A percentile compares a stretch with the other conserved stretches of the same genome.
These are phyloP conservation scores for Monilinia polystroma DNA, from an alignment of 2,329 filamentous ascomycete species.

Conservation along the genomic window DNA sequence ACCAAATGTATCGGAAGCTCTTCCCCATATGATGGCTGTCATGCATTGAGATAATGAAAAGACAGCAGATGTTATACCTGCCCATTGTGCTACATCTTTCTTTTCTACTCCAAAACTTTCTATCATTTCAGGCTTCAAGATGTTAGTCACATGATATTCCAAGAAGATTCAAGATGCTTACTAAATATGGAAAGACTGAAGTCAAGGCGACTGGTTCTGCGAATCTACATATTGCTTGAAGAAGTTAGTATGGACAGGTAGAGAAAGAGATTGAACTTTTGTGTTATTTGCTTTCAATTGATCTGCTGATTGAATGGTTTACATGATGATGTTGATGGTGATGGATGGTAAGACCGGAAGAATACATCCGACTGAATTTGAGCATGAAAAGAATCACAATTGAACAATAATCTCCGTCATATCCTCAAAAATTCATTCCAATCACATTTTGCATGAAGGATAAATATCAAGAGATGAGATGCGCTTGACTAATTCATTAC, in stretches of 20 bases:
- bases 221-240: conserved; percentile 70
- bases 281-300: background rate
- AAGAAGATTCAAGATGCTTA: conserved; percentile 33
- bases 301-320: background rate
- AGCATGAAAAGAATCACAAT: background rate
- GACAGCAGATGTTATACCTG: conserved; percentile 68
- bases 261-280: background rate
- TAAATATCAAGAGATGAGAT: background rate
- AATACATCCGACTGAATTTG: background rate
- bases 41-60: conserved; percentile 71
- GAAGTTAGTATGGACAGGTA: conserved; percentile 9
- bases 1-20: conserved; percentile 73
- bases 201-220: conserved; percentile 73
- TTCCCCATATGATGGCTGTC: conserved; percentile 74
- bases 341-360: background rate
- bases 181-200: conserved; percentile 45
- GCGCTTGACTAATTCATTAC: background rate
- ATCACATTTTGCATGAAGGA: conserved; percentile 4
- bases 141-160: conserved; percentile 27
- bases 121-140: conserved; percentile 75
- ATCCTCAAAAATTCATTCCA: conserved; percentile 1
- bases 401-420: background rate
- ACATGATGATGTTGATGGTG: background rate
- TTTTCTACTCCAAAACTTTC: conserved; percentile 70
- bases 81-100: conserved; percentile 76